phyloP scores from a whole-genome alignment of 2,329 filamentous ascomycete species.

The Elsinoe perseae region DNA sequence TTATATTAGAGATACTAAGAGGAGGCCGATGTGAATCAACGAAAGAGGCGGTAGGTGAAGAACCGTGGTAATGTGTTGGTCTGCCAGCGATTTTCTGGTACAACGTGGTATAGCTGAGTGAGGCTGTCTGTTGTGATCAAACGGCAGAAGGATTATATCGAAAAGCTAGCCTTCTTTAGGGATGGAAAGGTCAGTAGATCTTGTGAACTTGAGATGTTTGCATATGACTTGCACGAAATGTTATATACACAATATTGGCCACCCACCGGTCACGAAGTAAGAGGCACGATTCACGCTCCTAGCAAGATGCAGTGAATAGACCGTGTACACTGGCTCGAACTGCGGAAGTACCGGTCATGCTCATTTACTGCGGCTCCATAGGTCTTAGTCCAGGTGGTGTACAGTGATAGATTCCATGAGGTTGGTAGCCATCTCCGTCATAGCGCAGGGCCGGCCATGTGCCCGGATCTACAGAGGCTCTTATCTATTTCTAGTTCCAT shows the following conservation, averaged over 20 bases:
- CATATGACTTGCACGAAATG: conserved; percentile 4
- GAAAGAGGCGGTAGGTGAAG: neutral
- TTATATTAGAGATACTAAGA: neutral
- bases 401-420: conserved; percentile 1
- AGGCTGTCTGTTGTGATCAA: conserved; percentile 2
- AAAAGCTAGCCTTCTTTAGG: conserved; percentile 9
- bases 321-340: neutral
- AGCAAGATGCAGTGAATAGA: conserved; percentile 1
- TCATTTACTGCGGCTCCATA: neutral
- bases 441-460: neutral
- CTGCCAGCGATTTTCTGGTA: neutral
- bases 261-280: neutral
- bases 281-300: neutral
- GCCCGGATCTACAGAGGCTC: neutral
- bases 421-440: neutral
- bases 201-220: neutral
- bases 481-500: conserved; percentile 1
- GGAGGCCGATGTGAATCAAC: neutral
- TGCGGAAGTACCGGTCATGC: neutral
- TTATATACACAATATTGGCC: neutral
- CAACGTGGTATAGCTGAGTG: conserved; percentile 8
- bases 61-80: conserved; percentile 10
- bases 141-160: conserved; percentile 10
- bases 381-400: conserved; percentile 6
- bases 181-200: neutral